A percentile compares a stretch with the other conserved stretches of the same genome.
Evolutionary conservation across 2,329 filamentous ascomycete genomes (phyloP).

Genomic region (Talaromyces sp.): DNA sequence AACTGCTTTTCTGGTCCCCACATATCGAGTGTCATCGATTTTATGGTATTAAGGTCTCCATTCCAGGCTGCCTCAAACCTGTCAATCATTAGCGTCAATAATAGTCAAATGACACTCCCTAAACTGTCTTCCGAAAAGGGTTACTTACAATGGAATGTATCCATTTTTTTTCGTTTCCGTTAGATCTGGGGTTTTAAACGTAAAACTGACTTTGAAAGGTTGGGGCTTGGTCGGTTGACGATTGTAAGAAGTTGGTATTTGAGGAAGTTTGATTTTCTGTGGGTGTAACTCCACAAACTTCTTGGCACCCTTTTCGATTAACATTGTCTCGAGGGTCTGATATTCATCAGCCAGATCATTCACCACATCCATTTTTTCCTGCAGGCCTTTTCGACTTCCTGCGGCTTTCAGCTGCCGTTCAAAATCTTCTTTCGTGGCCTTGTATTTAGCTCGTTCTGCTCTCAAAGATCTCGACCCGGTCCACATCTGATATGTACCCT

Average conservation of each 20-base stretch:
- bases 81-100: conserved; percentile 19
- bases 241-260: neutral
- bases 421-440: conserved; percentile 31
- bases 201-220: conserved; percentile 49
- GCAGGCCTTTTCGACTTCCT: conserved; percentile 21
- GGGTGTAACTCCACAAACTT: conserved; percentile 63
- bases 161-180: conserved; percentile 53
- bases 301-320: conserved; percentile 61
- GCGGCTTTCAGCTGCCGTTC: conserved; percentile 14
- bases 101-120: neutral
- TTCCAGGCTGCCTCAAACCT: conserved; percentile 63
- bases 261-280: conserved; percentile 21
- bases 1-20: conserved; percentile 47
- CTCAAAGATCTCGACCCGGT: conserved; percentile 39
- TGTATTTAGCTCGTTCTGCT: conserved; percentile 31
- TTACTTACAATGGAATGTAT: conserved; percentile 60
- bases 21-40: conserved; percentile 23
- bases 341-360: conserved; percentile 49
- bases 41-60: conserved; percentile 62
- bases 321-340: conserved; percentile 49
- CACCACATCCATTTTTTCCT: conserved; percentile 56
- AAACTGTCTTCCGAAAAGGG: neutral
- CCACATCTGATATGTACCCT: conserved; percentile 60
- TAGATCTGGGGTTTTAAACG: conserved; percentile 47
- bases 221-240: neutral